These are phyloP conservation scores for Crucihimalaya himalaica DNA, from an alignment of 345 rosid genomes.

Conservation along the genomic window DNA sequence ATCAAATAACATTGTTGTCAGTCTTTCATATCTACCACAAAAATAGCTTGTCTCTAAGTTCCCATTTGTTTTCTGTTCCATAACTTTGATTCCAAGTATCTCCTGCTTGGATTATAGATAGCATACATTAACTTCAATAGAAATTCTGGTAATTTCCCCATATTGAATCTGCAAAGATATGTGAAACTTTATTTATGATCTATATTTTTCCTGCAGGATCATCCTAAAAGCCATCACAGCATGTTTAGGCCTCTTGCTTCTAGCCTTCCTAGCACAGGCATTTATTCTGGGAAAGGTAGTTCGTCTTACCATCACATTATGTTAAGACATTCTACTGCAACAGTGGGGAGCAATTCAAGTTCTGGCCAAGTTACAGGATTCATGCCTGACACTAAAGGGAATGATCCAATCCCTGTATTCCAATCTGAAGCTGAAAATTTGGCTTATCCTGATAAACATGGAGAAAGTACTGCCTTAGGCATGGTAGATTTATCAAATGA, in stretches of 20 bases:
- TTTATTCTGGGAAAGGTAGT: constrained; percentile 67
- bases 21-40: background rate
- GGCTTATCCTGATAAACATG: constrained; percentile 50
- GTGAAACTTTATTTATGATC: constrained; percentile 10
- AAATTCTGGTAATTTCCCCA: constrained; percentile 8
- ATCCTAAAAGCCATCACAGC: constrained; percentile 84
- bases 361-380: constrained; percentile 60
- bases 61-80: constrained; percentile 4
- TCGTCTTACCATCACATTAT: constrained; percentile 60
- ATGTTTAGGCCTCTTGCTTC: constrained; percentile 99
- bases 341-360: constrained; percentile 67
- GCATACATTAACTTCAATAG: background rate
- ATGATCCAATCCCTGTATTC: constrained; percentile 51
- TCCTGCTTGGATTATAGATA: background rate
- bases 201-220: constrained; percentile 58
- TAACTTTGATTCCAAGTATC: constrained; percentile 3
- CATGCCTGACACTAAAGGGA: constrained; percentile 58
- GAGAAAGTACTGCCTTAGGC: constrained; percentile 62
- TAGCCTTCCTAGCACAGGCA: constrained; percentile 90
- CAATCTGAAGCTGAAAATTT: constrained; percentile 46
- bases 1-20: constrained; percentile 7
- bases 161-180: background rate
- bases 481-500: constrained; percentile 51
- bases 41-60: constrained; percentile 8
- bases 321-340: constrained; percentile 68